Evolutionary conservation across 371 early-diverging fungal genomes (phyloP).

Genomic region (Mortierella sp.): DNA sequence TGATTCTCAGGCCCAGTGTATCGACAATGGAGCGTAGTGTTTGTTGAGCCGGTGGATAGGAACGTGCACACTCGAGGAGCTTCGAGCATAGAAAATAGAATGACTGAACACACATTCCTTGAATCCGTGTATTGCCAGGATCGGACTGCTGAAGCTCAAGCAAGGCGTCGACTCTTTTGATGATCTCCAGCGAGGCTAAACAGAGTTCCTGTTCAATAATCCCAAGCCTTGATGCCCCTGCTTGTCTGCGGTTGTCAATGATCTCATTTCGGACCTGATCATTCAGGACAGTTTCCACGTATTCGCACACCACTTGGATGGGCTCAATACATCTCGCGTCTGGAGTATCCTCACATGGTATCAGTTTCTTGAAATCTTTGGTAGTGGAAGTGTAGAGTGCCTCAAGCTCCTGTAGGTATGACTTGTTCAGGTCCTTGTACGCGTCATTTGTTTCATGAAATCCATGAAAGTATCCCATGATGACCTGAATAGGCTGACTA

Average conservation of each 20-base stretch:
- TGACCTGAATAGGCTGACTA: slow-evolving; percentile 15
- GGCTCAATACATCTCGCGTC: slow-evolving; percentile 51
- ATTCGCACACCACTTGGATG: slow-evolving; percentile 42
- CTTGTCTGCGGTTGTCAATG: slow-evolving; percentile 41
- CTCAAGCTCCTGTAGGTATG: slow-evolving; percentile 48
- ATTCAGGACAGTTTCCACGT: slow-evolving; percentile 43
- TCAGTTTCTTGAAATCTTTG: slow-evolving; percentile 37
- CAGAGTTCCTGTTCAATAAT: slow-evolving; percentile 30
- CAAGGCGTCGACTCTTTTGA: slow-evolving; percentile 15
- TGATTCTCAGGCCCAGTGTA: slow-evolving; percentile 31
- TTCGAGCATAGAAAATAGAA: slow-evolving; percentile 33
- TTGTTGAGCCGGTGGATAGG: slow-evolving; percentile 32
- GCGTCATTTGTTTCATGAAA: slow-evolving; percentile 40
- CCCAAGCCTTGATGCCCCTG: slow-evolving; percentile 21
- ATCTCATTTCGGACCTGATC: slow-evolving; percentile 30
- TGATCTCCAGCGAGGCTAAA: slow-evolving; percentile 28
- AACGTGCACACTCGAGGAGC: slow-evolving; percentile 30
- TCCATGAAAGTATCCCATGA: slow-evolving; percentile 45
- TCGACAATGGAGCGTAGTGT: slow-evolving; percentile 26
- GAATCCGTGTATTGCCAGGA: neutral
- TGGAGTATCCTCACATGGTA: slow-evolving; percentile 54
- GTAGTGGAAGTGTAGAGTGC: slow-evolving; percentile 49
- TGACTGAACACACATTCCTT: slow-evolving; percentile 14
- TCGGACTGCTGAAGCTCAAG: neutral
- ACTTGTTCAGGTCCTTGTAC: slow-evolving; percentile 44